Evolutionary conservation across 1,284 basidiomycete species (phyloP).

Genomic region (Moniliophthora roreri): DNA sequence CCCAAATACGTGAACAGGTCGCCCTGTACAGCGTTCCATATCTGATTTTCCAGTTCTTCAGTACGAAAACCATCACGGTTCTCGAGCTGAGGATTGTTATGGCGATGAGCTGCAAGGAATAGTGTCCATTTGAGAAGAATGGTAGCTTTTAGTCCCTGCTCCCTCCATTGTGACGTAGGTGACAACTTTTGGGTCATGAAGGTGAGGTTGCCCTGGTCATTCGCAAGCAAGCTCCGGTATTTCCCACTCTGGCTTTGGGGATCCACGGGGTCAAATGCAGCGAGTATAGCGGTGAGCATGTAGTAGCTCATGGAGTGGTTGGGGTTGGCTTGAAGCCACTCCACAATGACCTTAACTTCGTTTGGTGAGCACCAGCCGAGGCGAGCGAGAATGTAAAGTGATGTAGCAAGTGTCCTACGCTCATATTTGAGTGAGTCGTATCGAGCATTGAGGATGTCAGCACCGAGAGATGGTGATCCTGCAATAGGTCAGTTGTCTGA

Average conservation of each 20-base stretch:
- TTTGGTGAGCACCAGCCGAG: slow-evolving; percentile 57
- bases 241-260: slow-evolving; percentile 44
- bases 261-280: slow-evolving; percentile 69
- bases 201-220: slow-evolving; percentile 42
- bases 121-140: slow-evolving; percentile 86
- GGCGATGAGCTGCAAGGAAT: slow-evolving; percentile 75
- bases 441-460: slow-evolving; percentile 63
- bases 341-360: slow-evolving; percentile 61
- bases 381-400: slow-evolving; percentile 64
- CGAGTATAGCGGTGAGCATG: slow-evolving; percentile 66
- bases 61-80: slow-evolving; percentile 68
- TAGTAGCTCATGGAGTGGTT: slow-evolving; percentile 72
- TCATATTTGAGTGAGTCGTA: slow-evolving; percentile 75
- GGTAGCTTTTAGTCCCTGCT: slow-evolving; percentile 73
- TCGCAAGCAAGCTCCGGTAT: slow-evolving; percentile 45
- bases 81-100: slow-evolving; percentile 67
- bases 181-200: slow-evolving; percentile 61
- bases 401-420: slow-evolving; percentile 60
- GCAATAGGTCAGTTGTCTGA: neutral
- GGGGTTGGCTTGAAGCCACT: slow-evolving; percentile 64
- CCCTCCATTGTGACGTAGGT: slow-evolving; percentile 62
- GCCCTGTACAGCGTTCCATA: slow-evolving; percentile 80
- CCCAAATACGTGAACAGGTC: slow-evolving; percentile 82
- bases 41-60: slow-evolving; percentile 77
- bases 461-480: slow-evolving; percentile 50